phyloP scores from a whole-genome alignment of 2,329 filamentous ascomycete species.

The Metarhizium anisopliae region DNA sequence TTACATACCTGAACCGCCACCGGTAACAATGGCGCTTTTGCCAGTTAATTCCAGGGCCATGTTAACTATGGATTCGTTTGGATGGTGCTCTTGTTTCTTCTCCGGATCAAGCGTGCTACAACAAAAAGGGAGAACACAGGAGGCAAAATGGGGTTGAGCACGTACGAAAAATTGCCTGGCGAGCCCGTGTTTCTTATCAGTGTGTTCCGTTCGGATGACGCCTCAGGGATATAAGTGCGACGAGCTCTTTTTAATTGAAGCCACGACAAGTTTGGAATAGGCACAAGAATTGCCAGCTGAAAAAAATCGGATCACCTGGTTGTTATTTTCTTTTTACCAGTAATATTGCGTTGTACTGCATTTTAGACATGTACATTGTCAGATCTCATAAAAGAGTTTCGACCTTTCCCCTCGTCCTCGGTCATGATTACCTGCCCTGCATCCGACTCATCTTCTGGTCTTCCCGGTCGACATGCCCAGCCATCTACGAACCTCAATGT shows the following conservation, averaged over 20 bases:
- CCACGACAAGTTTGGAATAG: too few relatives aligned
- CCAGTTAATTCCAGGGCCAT: conserved; percentile 12
- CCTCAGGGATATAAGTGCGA: too few relatives aligned
- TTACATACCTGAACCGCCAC: conserved; percentile 16
- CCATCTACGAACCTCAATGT: conserved; percentile 38
- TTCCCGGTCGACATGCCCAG: conserved; percentile 42
- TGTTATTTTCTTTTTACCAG: neutral
- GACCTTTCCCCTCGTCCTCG: neutral
- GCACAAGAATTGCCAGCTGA: too few relatives aligned
- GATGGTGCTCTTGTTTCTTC: neutral
- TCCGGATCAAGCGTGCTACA: neutral
- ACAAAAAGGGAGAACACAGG: neutral
- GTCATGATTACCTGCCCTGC: conserved; percentile 2
- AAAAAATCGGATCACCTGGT: too few relatives aligned
- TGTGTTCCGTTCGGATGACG: too few relatives aligned
- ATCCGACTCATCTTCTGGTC: conserved; percentile 35
- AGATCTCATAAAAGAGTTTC: neutral
- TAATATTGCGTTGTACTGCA: neutral
- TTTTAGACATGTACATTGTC: neutral
- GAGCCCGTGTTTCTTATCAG: too few relatives aligned
- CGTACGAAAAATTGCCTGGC: too few relatives aligned
- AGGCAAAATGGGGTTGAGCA: too few relatives aligned
- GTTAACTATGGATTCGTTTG: neutral
- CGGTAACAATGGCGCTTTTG: conserved; percentile 23
- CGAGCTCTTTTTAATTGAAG: too few relatives aligned